phyloP scores from a whole-genome alignment of 306 rosid genomes.

The Sechiopsis laciniata region DNA sequence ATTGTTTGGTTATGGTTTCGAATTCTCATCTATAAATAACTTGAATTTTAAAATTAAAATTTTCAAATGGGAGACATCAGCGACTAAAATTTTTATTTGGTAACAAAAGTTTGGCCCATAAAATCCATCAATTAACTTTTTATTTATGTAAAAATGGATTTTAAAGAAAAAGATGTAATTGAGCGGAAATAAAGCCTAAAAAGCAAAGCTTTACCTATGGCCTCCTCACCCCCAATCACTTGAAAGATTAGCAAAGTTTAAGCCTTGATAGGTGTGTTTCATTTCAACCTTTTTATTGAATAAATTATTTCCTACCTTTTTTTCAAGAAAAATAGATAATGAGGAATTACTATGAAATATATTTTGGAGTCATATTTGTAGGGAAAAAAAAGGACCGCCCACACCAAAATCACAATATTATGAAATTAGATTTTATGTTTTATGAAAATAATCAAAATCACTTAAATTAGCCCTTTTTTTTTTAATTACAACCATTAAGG shows the following conservation, averaged over 20 bases:
- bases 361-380: too few species aligned
- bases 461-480: too few species aligned
- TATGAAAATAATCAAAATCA: too few species aligned
- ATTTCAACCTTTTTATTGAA: neutral
- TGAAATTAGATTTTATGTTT: too few species aligned
- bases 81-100: neutral
- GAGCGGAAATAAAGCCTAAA: constrained; percentile 21
- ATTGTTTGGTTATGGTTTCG: too few species aligned
- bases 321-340: too few species aligned
- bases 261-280: constrained; percentile 8
- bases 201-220: neutral
- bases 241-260: neutral
- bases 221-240: neutral
- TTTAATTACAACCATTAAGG: too few species aligned
- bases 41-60: too few species aligned
- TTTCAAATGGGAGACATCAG: too few species aligned
- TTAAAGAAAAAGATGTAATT: neutral
- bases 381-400: too few species aligned
- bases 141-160: neutral
- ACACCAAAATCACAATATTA: too few species aligned
- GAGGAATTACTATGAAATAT: neutral
- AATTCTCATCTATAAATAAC: too few species aligned
- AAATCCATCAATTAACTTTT: constrained; percentile 14
- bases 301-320: neutral
- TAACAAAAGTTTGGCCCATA: constrained; percentile 7